Conservation (phyloP, 208 protist genomes). For the Leishmania arabica region DNA sequence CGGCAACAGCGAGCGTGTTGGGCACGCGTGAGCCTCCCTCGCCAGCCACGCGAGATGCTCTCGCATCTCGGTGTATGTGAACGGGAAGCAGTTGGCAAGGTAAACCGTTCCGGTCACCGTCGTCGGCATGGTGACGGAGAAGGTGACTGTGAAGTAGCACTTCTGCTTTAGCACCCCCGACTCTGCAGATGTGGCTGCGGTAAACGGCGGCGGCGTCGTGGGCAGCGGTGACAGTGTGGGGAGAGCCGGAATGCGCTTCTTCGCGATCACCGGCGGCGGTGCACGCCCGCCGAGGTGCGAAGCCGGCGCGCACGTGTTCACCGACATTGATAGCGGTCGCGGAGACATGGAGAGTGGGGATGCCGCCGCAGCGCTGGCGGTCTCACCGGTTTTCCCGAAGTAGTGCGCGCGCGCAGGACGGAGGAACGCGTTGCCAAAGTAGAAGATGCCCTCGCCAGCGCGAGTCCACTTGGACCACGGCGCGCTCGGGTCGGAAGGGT, state of each 20-base stretch:
- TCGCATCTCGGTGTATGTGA: constrained; percentile 94
- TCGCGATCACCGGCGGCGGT: constrained; percentile 21
- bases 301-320: background rate
- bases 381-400: constrained; percentile 24
- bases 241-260: constrained; percentile 10
- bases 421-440: constrained; percentile 78
- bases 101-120: constrained; percentile 76
- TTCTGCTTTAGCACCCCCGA: constrained; percentile 19
- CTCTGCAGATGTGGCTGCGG: constrained; percentile 5
- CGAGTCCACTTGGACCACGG: constrained; percentile 49
- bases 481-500: background rate
- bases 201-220: background rate
- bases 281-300: constrained; percentile 10
- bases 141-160: constrained; percentile 93
- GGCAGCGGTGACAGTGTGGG: background rate
- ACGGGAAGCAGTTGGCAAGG: constrained; percentile 96
- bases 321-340: background rate
- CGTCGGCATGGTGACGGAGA: constrained; percentile 85
- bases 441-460: constrained; percentile 77
- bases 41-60: constrained; percentile 53
- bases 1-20: constrained; percentile 6
- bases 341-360: background rate
- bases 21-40: constrained; percentile 1
- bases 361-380: background rate
- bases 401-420: constrained; percentile 48